Base-by-base conservation (phyloP, 2,329 filamentous ascomycete genomes). In the Reticulascus tulasneorum region DNA sequence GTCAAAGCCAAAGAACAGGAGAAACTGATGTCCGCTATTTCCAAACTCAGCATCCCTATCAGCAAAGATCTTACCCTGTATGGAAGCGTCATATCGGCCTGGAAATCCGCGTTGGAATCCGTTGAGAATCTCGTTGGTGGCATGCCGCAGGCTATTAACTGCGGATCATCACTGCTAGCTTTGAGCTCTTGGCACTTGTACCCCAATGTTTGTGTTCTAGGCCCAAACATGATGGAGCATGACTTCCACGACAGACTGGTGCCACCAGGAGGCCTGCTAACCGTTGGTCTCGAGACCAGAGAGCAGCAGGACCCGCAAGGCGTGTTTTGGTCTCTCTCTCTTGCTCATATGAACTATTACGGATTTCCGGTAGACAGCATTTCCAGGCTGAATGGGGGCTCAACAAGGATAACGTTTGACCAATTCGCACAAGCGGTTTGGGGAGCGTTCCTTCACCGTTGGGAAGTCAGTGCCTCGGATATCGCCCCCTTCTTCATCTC, bases 141-240 rank as follows among this genome's bases (percentile, higher is more conserved):
- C 20, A n/a, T 33, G 22, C 22, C 30, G 8, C 30, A 33, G 21
- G 6, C 16, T 27, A 7, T 18, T 9, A n/a, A n/a, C 8, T 12
- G 28, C 23, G 23, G 32, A 4, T 25, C 26, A 2, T 18, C 23
- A 4, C 12, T 36, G 4, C 19, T 29, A 6, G 33, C 25, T 15
- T 22, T 36, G 8, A 23, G 20, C 7, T 22, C 33, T 5, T 36
- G 33, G 33, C 33, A 36, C 16, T 27, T 36, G 7, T 29, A 29
- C 9, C 33, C 33, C 6, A 11, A 16, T 12, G 9, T 36, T 8
- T 23, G 10, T 2, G 15, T 35, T 21, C 7, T 28, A 4, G 9
- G 24, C 19, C n/a, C n/a, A n/a, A n/a, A n/a, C n/a, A n/a, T n/a
- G n/a, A n/a, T n/a, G n/a, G n/a, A n/a, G n/a, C n/a, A n/a, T n/a